Evolutionary conservation across 2,329 filamentous ascomycete species (phyloP).

Genomic region (Tolypocladium tundrense): DNA sequence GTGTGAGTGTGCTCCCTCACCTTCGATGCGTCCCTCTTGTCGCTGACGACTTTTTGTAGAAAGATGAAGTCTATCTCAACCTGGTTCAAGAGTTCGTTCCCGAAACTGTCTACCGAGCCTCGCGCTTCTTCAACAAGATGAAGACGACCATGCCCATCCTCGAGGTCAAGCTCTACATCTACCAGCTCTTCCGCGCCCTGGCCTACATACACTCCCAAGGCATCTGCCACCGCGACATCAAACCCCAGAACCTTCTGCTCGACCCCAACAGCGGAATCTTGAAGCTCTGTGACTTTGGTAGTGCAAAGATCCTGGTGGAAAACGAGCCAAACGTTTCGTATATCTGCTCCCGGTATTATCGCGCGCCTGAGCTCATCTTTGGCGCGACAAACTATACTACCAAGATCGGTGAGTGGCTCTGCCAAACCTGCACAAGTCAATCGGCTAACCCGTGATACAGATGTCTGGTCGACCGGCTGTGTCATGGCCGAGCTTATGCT

Average conservation of each 20-base stretch:
- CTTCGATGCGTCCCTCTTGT: not conserved
- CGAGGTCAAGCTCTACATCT: constrained; percentile 98
- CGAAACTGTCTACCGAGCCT: constrained; percentile 95
- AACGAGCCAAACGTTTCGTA: constrained; percentile 99
- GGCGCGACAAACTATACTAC: constrained; percentile 99
- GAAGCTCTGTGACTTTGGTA: constrained; percentile 98
- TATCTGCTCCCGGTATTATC: constrained; percentile 98
- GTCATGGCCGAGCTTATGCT: constrained; percentile 99
- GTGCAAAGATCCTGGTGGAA: constrained; percentile 95
- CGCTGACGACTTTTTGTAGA: constrained; percentile 36
- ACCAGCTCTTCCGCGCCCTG: constrained; percentile 95
- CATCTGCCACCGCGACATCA: constrained; percentile 98
- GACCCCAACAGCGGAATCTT: constrained; percentile 85
- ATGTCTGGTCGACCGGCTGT: constrained; percentile 98
- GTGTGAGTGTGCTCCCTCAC: constrained; percentile 46
- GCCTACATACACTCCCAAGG: constrained; percentile 99
- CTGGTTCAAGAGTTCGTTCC: constrained; percentile 96
- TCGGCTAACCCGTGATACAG: constrained; percentile 39
- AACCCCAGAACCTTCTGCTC: constrained; percentile 92
- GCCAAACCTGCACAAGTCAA: not conserved
- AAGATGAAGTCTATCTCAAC: constrained; percentile 98
- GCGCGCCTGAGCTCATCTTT: constrained; percentile 95
- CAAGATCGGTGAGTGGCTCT: constrained; percentile 80
- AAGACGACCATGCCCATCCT: constrained; percentile 99
- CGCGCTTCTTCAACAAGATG: constrained; percentile 99